Evolutionary conservation across 75 land plant species (phyloP).

Genomic region (Pseudotsuga menziesii): DNA sequence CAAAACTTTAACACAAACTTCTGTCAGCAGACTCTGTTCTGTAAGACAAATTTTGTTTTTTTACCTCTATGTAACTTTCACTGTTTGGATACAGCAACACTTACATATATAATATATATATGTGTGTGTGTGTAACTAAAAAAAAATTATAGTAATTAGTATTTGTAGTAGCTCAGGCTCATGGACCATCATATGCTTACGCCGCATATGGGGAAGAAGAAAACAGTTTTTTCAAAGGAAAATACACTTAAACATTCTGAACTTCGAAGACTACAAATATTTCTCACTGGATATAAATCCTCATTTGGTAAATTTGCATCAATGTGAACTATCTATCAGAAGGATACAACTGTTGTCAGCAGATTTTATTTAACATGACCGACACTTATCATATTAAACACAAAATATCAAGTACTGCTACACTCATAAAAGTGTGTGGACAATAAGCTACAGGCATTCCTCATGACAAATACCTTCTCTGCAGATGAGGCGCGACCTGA

Average conservation of each 20-base stretch:
- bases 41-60: no score
- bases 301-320: constrained; percentile 3
- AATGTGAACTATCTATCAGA: background rate
- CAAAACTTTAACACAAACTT: no score
- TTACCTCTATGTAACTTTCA: no score
- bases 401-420: background rate
- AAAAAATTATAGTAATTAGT: no score
- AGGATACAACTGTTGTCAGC: background rate
- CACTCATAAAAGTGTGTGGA: background rate
- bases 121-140: no score
- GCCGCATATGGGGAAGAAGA: background rate
- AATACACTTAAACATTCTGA: background rate
- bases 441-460: background rate
- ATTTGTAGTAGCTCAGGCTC: no score
- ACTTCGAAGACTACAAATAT: background rate
- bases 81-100: no score
- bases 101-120: no score
- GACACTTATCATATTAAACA: background rate
- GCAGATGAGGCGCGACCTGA: constrained; percentile 94
- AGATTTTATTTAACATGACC: background rate
- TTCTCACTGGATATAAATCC: background rate
- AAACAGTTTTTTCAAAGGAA: background rate
- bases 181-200: no score
- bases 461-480: constrained; percentile 57
- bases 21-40: no score